Evolutionary conservation across 495 filamentous ascomycete species (phyloP).

Genomic region (Hypoxylon rickii): DNA sequence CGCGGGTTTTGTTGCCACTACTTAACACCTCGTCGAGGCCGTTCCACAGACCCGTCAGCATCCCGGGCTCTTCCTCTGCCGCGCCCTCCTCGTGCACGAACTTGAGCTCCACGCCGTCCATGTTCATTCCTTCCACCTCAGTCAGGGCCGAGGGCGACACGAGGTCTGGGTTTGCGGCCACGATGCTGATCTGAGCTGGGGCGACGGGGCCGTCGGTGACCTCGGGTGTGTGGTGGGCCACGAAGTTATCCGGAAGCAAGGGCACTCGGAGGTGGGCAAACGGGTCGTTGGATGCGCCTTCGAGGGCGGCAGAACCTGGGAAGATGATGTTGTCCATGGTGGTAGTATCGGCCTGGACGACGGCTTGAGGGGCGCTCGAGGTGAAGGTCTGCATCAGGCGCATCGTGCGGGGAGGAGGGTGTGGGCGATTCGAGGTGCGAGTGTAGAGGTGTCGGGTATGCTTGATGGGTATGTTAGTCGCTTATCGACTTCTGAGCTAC

Average conservation of each 20-base stretch:
- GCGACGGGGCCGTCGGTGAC: slow-evolving; percentile 40
- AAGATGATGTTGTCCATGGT: slow-evolving; percentile 49
- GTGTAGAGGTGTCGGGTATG: slow-evolving; percentile 40
- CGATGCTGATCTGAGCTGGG: slow-evolving; percentile 44
- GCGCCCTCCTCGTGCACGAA: slow-evolving; percentile 44
- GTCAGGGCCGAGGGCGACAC: slow-evolving; percentile 48
- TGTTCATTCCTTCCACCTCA: slow-evolving; percentile 50
- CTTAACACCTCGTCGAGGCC: slow-evolving; percentile 53
- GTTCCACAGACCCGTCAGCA: slow-evolving; percentile 52
- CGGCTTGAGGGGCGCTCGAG: slow-evolving; percentile 43
- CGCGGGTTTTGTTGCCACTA: slow-evolving; percentile 24
- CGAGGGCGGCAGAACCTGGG: slow-evolving; percentile 37
- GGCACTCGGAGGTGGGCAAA: slow-evolving; percentile 50
- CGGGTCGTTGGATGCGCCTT: slow-evolving; percentile 35
- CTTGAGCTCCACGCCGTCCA: slow-evolving; percentile 54
- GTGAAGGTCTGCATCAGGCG: slow-evolving; percentile 58
- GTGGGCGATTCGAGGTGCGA: slow-evolving; percentile 38
- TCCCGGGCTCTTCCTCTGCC: slow-evolving; percentile 38
- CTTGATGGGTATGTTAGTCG: slow-evolving; percentile 32
- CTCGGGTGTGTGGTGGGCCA: slow-evolving; percentile 35
- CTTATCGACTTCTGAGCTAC: not conserved
- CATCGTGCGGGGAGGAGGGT: slow-evolving; percentile 40
- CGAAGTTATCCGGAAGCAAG: slow-evolving; percentile 50
- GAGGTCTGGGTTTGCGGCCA: slow-evolving; percentile 49
- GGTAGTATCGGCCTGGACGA: slow-evolving; percentile 20